Percentiles rank a stretch among this genome's conserved stretches.
Conservation (phyloP, 805 yeast species). For the Candida boidinii region DNA sequence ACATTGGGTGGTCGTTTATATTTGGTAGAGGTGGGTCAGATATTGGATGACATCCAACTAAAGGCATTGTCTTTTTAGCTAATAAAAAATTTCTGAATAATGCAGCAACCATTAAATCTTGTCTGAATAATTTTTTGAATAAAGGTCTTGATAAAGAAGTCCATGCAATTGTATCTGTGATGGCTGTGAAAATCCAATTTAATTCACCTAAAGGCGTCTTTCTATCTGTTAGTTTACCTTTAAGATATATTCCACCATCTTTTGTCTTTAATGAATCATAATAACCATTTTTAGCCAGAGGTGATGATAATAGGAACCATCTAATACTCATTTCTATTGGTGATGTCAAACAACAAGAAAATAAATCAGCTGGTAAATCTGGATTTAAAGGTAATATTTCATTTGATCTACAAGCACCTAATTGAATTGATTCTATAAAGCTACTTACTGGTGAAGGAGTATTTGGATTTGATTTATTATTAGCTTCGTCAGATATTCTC, state of each 20-base stretch:
- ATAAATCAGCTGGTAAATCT: constrained; percentile 89
- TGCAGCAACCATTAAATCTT: constrained; percentile 95
- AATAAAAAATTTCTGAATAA: constrained; percentile 84
- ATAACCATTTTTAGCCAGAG: constrained; percentile 42
- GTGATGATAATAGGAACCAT: constrained; percentile 85
- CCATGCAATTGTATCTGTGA: constrained; percentile 98
- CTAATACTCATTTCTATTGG: constrained; percentile 91
- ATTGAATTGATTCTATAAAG: constrained; percentile 80
- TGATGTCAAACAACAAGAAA: constrained; percentile 90
- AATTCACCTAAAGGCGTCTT: constrained; percentile 93
- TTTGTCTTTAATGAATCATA: constrained; percentile 39
- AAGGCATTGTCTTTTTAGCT: constrained; percentile 91
- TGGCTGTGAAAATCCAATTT: constrained; percentile 96
- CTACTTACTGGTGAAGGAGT: constrained; percentile 59
- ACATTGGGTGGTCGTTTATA: constrained; percentile 77
- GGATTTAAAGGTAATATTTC: constrained; percentile 91
- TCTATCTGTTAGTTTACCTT: constrained; percentile 87
- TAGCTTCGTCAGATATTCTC: constrained; percentile 79
- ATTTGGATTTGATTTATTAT: constrained; percentile 37
- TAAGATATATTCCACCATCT: constrained; percentile 59
- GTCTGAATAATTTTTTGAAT: constrained; percentile 85
- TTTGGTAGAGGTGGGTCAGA: constrained; percentile 93
- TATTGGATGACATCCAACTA: constrained; percentile 86
- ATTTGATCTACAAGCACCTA: constrained; percentile 85
- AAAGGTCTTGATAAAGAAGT: constrained; percentile 79